Conservation (phyloP, 345 rosid genomes). For the Populus tremula region DNA sequence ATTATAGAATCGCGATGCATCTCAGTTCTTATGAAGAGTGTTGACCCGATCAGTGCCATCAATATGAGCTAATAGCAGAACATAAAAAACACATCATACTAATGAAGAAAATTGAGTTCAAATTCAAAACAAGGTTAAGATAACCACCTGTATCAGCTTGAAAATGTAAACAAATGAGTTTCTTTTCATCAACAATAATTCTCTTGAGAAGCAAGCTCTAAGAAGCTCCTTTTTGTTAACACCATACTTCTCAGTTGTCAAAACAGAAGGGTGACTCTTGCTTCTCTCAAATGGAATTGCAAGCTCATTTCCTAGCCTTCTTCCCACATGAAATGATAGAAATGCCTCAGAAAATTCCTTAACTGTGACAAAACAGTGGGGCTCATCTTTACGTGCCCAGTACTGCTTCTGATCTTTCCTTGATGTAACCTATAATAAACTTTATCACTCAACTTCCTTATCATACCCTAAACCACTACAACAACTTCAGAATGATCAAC, state of each 20-base stretch:
- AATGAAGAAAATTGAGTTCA: neutral
- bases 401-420: slow-evolving; percentile 71
- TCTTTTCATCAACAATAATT: slow-evolving; percentile 59
- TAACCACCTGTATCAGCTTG: slow-evolving; percentile 53
- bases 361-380: slow-evolving; percentile 49
- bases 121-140: neutral
- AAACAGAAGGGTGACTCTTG: slow-evolving; percentile 58
- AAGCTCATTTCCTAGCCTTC: slow-evolving; percentile 38
- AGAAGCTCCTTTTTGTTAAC: slow-evolving; percentile 45
- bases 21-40: slow-evolving; percentile 37
- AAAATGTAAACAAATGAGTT: slow-evolving; percentile 50
- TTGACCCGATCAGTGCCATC: slow-evolving; percentile 27
- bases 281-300: slow-evolving; percentile 42
- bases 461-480: too few relatives aligned
- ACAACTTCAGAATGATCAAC: too few relatives aligned
- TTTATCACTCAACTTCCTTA: too few relatives aligned
- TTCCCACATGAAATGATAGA: slow-evolving; percentile 39
- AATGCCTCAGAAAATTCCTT: slow-evolving; percentile 59
- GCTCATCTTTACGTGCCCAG: slow-evolving; percentile 46
- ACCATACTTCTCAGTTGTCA: slow-evolving; percentile 48
- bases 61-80: slow-evolving; percentile 23
- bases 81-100: neutral
- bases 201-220: slow-evolving; percentile 52
- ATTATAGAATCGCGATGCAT: slow-evolving; percentile 30
- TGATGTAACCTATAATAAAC: slow-evolving; percentile 55